A percentile compares a stretch with the other conserved stretches of the same genome.
These are phyloP conservation scores for Phyllosticta capitalensis DNA, from an alignment of 2,329 filamentous ascomycete species.

Conservation along the genomic window DNA sequence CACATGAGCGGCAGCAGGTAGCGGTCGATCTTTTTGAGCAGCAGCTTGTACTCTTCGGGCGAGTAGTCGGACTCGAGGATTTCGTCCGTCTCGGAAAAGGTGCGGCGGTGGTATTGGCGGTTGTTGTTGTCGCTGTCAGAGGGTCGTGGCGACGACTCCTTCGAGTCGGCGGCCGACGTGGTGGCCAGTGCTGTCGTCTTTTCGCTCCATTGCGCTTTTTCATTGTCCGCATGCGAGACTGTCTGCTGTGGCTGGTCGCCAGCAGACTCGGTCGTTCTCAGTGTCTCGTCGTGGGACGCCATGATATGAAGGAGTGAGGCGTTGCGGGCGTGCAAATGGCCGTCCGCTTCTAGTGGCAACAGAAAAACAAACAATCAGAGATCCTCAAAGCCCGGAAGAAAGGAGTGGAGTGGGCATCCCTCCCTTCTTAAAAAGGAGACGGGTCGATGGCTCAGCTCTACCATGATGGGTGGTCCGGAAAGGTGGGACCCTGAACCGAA, in stretches of 20 bases:
- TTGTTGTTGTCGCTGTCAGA: not conserved
- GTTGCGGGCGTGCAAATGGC: no score
- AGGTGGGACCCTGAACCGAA: no score
- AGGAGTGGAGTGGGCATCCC: no score
- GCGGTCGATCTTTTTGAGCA: conserved; percentile 9
- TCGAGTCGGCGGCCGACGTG: no score
- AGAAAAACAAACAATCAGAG: no score
- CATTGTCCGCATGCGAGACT: not conserved
- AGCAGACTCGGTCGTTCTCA: not conserved
- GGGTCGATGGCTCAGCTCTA: no score
- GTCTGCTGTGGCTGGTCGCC: not conserved
- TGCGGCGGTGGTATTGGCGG: not conserved
- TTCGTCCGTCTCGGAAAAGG: conserved; percentile 5
- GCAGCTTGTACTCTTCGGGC: conserved; percentile 5
- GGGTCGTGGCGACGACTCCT: not conserved
- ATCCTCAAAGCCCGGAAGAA: no score
- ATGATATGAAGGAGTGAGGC: no score
- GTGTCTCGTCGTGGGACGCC: not conserved
- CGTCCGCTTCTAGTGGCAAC: no score
- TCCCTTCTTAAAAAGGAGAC: no score
- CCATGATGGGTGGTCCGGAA: no score
- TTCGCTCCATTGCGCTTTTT: not conserved
- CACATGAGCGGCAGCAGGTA: conserved; percentile 10
- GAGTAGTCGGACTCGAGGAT: conserved; percentile 10
- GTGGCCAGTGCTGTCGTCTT: not conserved